Evolutionary conservation across 108 stramenopile genomes (phyloP), one percentile per base, ranked within the genome.

Genomic region (Cyclotella choctawhatcheeana): DNA sequence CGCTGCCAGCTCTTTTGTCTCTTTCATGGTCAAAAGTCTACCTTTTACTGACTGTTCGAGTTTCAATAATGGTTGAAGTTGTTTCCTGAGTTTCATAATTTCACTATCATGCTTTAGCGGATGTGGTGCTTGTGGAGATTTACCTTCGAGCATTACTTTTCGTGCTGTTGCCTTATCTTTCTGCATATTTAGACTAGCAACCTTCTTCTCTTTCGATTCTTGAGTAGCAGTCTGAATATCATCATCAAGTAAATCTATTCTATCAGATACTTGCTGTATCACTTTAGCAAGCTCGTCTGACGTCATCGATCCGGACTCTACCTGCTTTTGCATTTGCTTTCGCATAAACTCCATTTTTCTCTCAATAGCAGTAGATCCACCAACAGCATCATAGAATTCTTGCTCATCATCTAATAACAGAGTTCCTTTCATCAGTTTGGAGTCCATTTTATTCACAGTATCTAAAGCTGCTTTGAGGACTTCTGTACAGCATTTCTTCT

Each of bases 371-470:
- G 84, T 73, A 44, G 89, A 71, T 0, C 85, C 82, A 2, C 64
- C 64, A 8, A 89, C 82, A 16, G 73, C 63, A 70, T 97, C 95
- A 62, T 96, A 96, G 37, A 98, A 83, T 2, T 75, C 73, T 83
- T 97, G 91, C 73, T 98, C 96, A 6, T 73, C 71, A 22, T 86
- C 84, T 27, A 74, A 58, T 53, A 98, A 67, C 24, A 87, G 69
- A 17, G 82, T 84, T 24, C 96, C 91, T 33, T 59, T 60, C 81
- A 92, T 73, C 26, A 98, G 90, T 65, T 96, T 96, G 16, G 67
- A 31, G 47, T 97, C 95, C 25, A 93, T 58, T 86, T 25, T 64
- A 14, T 80, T 60, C 8, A 93, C 50, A 14, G 74, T 70, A n/a
- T 81, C 84, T 18, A 90, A 60, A 8, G 87, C 85, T 8, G 58